Base-by-base conservation (phyloP, 306 rosid genomes). In the Medicago lupulina region DNA sequence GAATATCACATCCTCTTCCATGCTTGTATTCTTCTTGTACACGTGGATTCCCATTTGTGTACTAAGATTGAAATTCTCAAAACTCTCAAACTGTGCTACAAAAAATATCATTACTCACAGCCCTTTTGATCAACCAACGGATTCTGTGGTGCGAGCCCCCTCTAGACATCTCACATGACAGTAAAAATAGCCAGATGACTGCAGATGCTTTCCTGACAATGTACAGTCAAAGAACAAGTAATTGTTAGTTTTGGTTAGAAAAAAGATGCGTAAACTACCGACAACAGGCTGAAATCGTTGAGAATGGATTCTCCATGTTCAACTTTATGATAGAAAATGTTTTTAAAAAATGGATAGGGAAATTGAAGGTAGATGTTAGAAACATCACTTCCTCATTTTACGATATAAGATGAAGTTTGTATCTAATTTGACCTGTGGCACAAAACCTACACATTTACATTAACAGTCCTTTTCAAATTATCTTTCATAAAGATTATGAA, bases 121-220 rank as follows among this genome's bases (percentile, higher is more conserved):
- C 95, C 82, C 85, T 88, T 76, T 95, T 97, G 15, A 92, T 92
- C 84, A 95, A 78, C 44, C 97, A 86, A 69, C 91, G 95, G 85
- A 92, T 90, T 87, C 96, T 85, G 78, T 90, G 89, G 44, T 77
- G 88, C 23, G 92, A 84, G 50, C 93, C 87, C 67, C 88, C 92
- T 84, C 74, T 84, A 63, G 83, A 83, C 82, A 90, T 88, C 88
- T 92, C 97, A 17, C 84, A 92, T 64, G 89, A 82, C 82, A 92
- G 77, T 4, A 89, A 88, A 83, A 90, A 92, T 84, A 92, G 87
- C 90, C 93, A 95, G 62, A 90, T 81, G 55, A 84, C 63, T 79
- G 90, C 83, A 25, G 96, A 92, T 51, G 96, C 96, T 78, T 89
- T 90, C 92, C 98, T 95, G 87, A 66, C 40, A 82, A 81, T 66